Percentiles rank a stretch among this genome's conserved stretches.
phyloP scores from a whole-genome alignment of 78 protist species.

The Trichosphaerium sp. region DNA sequence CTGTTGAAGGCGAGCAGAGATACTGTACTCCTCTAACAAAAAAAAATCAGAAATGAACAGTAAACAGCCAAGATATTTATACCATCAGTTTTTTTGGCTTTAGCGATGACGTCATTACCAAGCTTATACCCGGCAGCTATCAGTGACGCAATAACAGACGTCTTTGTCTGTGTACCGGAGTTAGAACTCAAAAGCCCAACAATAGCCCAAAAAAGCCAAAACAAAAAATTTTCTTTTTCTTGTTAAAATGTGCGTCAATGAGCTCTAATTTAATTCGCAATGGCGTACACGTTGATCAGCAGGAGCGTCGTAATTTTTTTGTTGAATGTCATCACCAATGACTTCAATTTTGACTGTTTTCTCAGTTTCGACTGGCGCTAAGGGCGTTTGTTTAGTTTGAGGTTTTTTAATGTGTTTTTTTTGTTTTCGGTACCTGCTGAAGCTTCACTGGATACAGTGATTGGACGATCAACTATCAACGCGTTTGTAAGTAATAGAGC shows the following conservation, averaged over 20 bases:
- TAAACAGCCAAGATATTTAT: constrained; percentile 26
- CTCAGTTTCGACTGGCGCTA: not conserved
- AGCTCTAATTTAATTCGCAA: not conserved
- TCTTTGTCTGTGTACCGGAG: constrained; percentile 2
- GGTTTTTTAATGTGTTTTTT: not conserved
- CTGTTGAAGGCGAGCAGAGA: too few species aligned
- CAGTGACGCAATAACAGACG: constrained; percentile 45
- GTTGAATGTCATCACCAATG: constrained; percentile 1
- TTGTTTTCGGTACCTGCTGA: not conserved
- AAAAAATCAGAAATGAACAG: too few species aligned
- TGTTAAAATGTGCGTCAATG: not conserved
- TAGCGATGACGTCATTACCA: constrained; percentile 22
- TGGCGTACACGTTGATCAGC: constrained; percentile 17
- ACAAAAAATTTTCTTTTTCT: not conserved
- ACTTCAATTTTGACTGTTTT: not conserved
- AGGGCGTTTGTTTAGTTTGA: not conserved
- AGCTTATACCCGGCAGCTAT: constrained; percentile 47
- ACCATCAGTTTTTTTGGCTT: constrained; percentile 45
- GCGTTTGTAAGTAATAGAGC: constrained; percentile 57
- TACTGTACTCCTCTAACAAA: constrained; percentile 14
- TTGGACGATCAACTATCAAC: constrained; percentile 41
- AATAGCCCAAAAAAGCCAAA: not conserved
- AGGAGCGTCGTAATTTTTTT: constrained; percentile 24
- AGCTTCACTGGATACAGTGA: constrained; percentile 2
- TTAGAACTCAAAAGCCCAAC: not conserved